Evolutionary conservation across 768 basidiomycete genomes (phyloP), one percentile per base, ranked within the genome.

Genomic region (Erythrobasidium yunnanense): DNA sequence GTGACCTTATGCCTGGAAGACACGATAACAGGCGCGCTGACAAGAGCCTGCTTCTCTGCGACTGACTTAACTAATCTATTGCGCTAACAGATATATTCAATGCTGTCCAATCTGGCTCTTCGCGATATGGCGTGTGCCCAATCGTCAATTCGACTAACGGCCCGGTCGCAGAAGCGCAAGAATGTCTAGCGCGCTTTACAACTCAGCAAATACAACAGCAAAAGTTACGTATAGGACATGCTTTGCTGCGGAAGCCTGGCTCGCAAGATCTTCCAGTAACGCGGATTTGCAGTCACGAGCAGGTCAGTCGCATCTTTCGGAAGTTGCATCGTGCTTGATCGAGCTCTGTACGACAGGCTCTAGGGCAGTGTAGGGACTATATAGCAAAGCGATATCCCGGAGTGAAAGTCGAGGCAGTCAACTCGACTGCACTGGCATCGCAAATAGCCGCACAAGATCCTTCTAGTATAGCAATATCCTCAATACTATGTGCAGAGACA

Each of bases 111-210:
- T 4, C 66, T 2, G 22, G 35, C 3, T 5, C n/a, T 1, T 13
- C 42, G 6, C 4, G 35, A 7, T 68, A 47, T 23, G 72, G 72
- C 15, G 29, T 73, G 56, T 69, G 69, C 11, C 72, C 72, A 11
- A 66, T 73, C 45, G 72, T 71, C 62, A 73, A 73, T 65, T 70
- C 70, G 32, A 69, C 69, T 8, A 70, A 71, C 63, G 72, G 72
- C 7, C 42, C 66, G 0, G 72, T 73, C 15, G 29, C 33, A 7
- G 72, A 73, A 49, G 71, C 72, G 50, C 33, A 25, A 17, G 68
- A 70, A 1, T 38, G 55, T 30, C 49, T 73, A 4, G 55, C 67
- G 1, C 13, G 23, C 33, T 57, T 69, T 33, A 47, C 57, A 2
- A 55, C 68, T 8, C 29, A 67, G 15, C 66, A 57, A 6, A 66